A percentile compares a stretch with the other conserved stretches of the same genome.
Evolutionary conservation across 371 early-diverging fungal species (phyloP).

Genomic region (Umbelopsis sp.): DNA sequence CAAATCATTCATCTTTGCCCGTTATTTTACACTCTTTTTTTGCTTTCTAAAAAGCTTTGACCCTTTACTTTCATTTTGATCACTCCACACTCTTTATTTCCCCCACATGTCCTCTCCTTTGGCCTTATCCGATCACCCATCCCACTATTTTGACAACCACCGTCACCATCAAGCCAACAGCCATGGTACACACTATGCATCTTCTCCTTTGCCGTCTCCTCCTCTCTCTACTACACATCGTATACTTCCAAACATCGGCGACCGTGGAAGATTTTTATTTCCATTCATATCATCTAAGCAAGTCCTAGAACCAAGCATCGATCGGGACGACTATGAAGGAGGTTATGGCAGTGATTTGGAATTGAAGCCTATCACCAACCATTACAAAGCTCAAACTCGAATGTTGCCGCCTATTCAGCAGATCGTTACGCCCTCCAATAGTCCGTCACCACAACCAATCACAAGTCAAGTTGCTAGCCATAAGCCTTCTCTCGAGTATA

Average conservation of each 20-base stretch:
- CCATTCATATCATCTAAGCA: conserved; percentile 13
- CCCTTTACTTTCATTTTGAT: conserved; percentile 20
- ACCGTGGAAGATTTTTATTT: conserved; percentile 17
- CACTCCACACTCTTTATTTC: not conserved
- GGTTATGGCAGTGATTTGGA: conserved; percentile 21
- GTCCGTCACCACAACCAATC: conserved; percentile 28
- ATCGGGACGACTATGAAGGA: conserved; percentile 17
- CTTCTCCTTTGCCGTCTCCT: conserved; percentile 22
- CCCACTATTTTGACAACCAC: conserved; percentile 10
- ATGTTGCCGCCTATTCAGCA: conserved; percentile 41
- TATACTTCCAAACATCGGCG: conserved; percentile 22
- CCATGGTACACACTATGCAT: not conserved
- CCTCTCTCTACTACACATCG: conserved; percentile 20
- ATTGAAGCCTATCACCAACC: conserved; percentile 11
- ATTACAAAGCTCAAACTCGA: not conserved
- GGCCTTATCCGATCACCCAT: conserved; percentile 3
- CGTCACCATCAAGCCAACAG: conserved; percentile 15
- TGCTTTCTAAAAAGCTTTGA: conserved; percentile 13
- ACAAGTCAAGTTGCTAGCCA: conserved; percentile 12
- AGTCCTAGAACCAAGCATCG: conserved; percentile 22
- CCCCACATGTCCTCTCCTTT: conserved; percentile 16
- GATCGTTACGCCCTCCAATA: conserved; percentile 26
- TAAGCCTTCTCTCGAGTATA: conserved; percentile 1
- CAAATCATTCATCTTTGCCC: conserved; percentile 16
- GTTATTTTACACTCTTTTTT: conserved; percentile 11